Evolutionary conservation across 1,284 basidiomycete genomes (phyloP).

Genomic region (Pseudozyma sp.): DNA sequence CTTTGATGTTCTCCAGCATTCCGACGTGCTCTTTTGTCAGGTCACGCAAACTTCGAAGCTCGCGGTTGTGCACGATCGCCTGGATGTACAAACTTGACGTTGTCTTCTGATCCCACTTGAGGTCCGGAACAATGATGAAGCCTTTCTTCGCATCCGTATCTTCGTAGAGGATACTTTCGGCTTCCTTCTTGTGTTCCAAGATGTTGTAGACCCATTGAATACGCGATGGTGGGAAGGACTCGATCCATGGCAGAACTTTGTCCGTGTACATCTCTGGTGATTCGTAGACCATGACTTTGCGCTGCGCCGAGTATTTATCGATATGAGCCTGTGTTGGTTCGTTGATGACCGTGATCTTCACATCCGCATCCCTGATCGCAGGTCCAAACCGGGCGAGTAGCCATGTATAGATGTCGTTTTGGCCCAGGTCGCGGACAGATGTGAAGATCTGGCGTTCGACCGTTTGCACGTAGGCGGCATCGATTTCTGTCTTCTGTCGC

Average conservation of each 20-base stretch:
- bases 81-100: constrained; percentile 72
- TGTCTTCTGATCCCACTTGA: constrained; percentile 79
- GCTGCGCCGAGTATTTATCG: constrained; percentile 82
- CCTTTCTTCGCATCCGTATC: constrained; percentile 74
- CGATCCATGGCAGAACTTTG: constrained; percentile 62
- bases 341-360: constrained; percentile 64
- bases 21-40: constrained; percentile 76
- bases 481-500: not conserved
- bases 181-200: constrained; percentile 82
- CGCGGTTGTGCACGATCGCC: constrained; percentile 66
- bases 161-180: constrained; percentile 79
- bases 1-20: constrained; percentile 78
- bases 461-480: not conserved
- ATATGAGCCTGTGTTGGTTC: constrained; percentile 67
- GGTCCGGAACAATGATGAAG: constrained; percentile 74
- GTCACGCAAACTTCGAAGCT: constrained; percentile 68
- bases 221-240: constrained; percentile 56
- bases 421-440: constrained; percentile 45
- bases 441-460: constrained; percentile 18
- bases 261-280: constrained; percentile 61
- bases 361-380: constrained; percentile 37
- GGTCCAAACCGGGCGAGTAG: constrained; percentile 51
- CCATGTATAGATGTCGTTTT: constrained; percentile 68
- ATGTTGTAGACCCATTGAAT: constrained; percentile 93
- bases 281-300: constrained; percentile 73